phyloP scores from a whole-genome alignment of 176 grass and related monocot species.

The Themeda triandra region DNA sequence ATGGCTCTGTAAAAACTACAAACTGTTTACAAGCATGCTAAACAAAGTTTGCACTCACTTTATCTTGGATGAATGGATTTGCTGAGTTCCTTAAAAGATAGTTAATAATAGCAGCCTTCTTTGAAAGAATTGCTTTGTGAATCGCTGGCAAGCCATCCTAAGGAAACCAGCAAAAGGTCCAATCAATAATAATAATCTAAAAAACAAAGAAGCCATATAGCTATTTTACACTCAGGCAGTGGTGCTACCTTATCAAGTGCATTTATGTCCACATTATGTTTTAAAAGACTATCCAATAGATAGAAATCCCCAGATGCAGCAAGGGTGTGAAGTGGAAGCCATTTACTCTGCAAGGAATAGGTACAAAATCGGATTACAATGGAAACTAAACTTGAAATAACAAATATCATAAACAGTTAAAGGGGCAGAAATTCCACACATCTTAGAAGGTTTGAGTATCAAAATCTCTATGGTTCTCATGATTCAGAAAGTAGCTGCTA shows the following conservation, averaged over 20 bases:
- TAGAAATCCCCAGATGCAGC: conserved; percentile 92
- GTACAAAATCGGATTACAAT: background rate
- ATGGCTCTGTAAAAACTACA: background rate
- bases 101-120: conserved; percentile 90
- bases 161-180: conserved; percentile 4
- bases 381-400: conserved; percentile 19
- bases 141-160: conserved; percentile 80
- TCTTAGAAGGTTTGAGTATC: background rate
- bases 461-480: background rate
- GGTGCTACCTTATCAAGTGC: conserved; percentile 70
- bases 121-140: conserved; percentile 87
- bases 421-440: background rate
- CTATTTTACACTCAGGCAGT: conserved; percentile 2
- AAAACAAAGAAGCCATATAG: background rate
- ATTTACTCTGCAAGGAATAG: conserved; percentile 70
- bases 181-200: background rate
- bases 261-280: conserved; percentile 78
- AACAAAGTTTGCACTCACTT: conserved; percentile 45
- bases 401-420: background rate
- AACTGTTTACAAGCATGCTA: background rate
- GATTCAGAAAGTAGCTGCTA: background rate
- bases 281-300: conserved; percentile 77
- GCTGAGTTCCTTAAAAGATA: conserved; percentile 93
- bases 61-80: conserved; percentile 86
- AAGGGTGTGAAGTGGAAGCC: conserved; percentile 77